Conservation (phyloP, 768 basidiomycete genomes). For the Rhodocollybia butyracea region DNA sequence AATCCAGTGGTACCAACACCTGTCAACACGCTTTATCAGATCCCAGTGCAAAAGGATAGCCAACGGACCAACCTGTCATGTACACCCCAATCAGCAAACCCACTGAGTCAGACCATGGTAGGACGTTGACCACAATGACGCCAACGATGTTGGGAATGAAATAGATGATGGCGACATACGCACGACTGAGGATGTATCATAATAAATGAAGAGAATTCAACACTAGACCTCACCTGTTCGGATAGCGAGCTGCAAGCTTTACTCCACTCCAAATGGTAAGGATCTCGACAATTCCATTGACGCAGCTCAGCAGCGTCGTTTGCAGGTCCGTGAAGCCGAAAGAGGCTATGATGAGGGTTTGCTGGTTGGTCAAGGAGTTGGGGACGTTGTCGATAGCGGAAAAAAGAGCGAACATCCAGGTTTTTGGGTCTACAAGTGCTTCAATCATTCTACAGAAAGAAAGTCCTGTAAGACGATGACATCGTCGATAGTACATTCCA, state of each 20-base stretch:
- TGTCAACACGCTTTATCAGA: conserved; percentile 9
- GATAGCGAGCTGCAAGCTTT: conserved; percentile 49
- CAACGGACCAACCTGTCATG: conserved; percentile 40
- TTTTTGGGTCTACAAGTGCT: conserved; percentile 65
- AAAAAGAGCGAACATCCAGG: conserved; percentile 75
- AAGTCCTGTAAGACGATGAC: neutral
- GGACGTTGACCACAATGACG: conserved; percentile 54
- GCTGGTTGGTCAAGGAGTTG: conserved; percentile 42
- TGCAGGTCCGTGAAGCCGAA: conserved; percentile 64
- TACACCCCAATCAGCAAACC: conserved; percentile 61
- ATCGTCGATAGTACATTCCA: conserved; percentile 8
- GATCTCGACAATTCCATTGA: conserved; percentile 64
- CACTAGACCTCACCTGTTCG: no score
- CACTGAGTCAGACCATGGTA: conserved; percentile 64
- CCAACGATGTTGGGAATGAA: conserved; percentile 66
- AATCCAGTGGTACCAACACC: conserved; percentile 58
- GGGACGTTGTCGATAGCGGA: conserved; percentile 59
- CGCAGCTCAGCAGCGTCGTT: conserved; percentile 68
- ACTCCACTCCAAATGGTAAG: conserved; percentile 68
- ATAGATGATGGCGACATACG: conserved; percentile 60
- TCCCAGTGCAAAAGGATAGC: neutral
- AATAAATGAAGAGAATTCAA: no score
- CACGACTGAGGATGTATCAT: no score
- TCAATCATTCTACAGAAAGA: conserved; percentile 54
- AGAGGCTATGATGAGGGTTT: conserved; percentile 50